Evolutionary conservation across 2,329 filamentous ascomycete species (phyloP).

Genomic region (Stagonosporopsis tanaceti): DNA sequence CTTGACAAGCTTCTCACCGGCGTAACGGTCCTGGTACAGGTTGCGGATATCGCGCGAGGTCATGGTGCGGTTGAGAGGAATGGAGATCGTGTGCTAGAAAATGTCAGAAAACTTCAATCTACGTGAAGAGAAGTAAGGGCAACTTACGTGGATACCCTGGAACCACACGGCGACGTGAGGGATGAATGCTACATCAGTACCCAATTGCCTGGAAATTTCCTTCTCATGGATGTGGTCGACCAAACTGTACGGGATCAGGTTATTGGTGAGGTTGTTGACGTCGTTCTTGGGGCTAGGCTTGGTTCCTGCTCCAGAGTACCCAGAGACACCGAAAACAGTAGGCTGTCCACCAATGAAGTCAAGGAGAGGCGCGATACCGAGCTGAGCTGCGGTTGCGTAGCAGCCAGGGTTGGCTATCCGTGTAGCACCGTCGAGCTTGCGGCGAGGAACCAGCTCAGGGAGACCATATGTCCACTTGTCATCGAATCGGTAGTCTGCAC

Average conservation of each 20-base stretch:
- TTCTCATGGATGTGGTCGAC: constrained; percentile 95
- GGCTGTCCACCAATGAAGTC: constrained; percentile 80
- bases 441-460: constrained; percentile 81
- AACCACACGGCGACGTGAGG: constrained; percentile 98
- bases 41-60: constrained; percentile 90
- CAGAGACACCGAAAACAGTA: constrained; percentile 87
- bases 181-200: constrained; percentile 79
- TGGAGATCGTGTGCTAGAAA: constrained; percentile 78
- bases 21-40: constrained; percentile 94
- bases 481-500: constrained; percentile 96
- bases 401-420: constrained; percentile 94
- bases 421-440: constrained; percentile 77
- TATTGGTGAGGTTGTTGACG: constrained; percentile 80
- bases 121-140: not conserved
- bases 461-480: constrained; percentile 87
- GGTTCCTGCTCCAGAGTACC: constrained; percentile 93
- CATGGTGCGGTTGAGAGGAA: constrained; percentile 87
- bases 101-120: constrained; percentile 1
- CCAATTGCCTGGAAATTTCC: constrained; percentile 84
- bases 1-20: constrained; percentile 94
- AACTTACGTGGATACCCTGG: constrained; percentile 79
- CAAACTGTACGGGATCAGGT: constrained; percentile 88
- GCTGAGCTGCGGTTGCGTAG: constrained; percentile 91
- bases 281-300: constrained; percentile 96
- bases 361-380: constrained; percentile 84